A percentile compares a stretch with the other conserved stretches of the same genome.
phyloP scores from a whole-genome alignment of 1,139 yeast genomes.

The Saccharomyces hybrid region DNA sequence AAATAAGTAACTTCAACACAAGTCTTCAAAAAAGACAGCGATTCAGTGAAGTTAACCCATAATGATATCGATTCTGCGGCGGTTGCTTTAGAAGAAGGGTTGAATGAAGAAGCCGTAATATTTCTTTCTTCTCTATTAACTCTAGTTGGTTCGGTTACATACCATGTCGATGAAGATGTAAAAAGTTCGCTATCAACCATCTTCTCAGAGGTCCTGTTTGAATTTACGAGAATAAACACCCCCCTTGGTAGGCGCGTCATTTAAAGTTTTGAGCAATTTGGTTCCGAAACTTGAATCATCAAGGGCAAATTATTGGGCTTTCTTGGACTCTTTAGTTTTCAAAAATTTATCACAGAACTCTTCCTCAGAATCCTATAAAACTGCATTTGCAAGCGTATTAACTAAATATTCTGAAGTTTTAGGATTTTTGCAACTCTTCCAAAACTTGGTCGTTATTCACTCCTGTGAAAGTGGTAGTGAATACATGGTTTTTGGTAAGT shows the following conservation, averaged over 20 bases:
- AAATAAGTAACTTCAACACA: slow-evolving; percentile 35
- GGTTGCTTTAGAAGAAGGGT: slow-evolving; percentile 39
- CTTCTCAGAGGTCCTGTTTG: slow-evolving; percentile 36
- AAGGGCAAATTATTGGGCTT: slow-evolving; percentile 56
- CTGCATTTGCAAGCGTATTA: slow-evolving; percentile 24
- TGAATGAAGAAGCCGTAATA: slow-evolving; percentile 76
- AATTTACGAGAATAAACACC: slow-evolving; percentile 43
- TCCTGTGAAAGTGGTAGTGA: slow-evolving; percentile 34
- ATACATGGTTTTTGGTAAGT: slow-evolving; percentile 33
- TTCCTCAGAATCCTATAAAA: slow-evolving; percentile 20
- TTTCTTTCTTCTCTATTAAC: slow-evolving; percentile 67
- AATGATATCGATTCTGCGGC: slow-evolving; percentile 19
- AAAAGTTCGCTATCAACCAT: slow-evolving; percentile 18
- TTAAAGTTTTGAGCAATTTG: slow-evolving; percentile 47
- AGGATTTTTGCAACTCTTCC: slow-evolving; percentile 50
- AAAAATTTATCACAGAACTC: slow-evolving; percentile 22
- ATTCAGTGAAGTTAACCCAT: slow-evolving; percentile 26
- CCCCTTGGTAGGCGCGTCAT: slow-evolving; percentile 49
- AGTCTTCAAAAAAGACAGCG: slow-evolving; percentile 24
- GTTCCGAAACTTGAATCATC: slow-evolving; percentile 39
- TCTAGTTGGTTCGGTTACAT: slow-evolving; percentile 44
- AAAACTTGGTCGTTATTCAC: slow-evolving; percentile 32
- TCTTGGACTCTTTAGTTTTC: slow-evolving; percentile 69
- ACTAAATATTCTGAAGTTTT: slow-evolving; percentile 45
- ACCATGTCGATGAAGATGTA: slow-evolving; percentile 31